Conservation (phyloP, 2,329 filamentous ascomycete genomes). For the Epichloe hybrida region DNA sequence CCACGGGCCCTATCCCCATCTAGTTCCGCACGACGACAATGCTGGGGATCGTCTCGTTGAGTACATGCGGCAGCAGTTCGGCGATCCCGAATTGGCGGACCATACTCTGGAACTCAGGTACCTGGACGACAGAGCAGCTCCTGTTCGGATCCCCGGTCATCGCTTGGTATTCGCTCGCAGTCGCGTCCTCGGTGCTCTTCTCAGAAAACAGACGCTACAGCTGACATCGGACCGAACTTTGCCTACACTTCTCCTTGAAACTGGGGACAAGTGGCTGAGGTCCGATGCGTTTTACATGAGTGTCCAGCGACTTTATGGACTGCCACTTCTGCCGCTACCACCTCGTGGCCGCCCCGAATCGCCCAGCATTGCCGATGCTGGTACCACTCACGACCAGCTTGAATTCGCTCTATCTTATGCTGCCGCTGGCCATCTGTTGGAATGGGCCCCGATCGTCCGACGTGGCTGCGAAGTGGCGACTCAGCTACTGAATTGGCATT, state of each 20-base stretch:
- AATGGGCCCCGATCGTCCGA: constrained; percentile 38
- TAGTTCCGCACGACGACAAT: constrained; percentile 16
- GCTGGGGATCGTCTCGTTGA: constrained; percentile 23
- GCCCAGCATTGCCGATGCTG: constrained; percentile 22
- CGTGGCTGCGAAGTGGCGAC: constrained; percentile 48
- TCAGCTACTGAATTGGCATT: constrained; percentile 47
- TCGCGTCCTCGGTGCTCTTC: constrained; percentile 14
- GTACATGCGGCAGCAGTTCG: constrained; percentile 26
- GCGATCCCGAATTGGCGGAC: constrained; percentile 23
- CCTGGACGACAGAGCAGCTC: constrained; percentile 22
- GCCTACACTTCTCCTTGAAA: constrained; percentile 27
- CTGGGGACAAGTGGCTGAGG: constrained; percentile 38
- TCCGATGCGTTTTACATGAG: constrained; percentile 43
- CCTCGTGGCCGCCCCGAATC: constrained; percentile 15
- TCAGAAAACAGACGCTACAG: constrained; percentile 18
- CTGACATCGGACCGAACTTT: constrained; percentile 13
- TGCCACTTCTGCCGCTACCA: constrained; percentile 30
- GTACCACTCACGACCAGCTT: constrained; percentile 30
- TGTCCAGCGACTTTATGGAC: constrained; percentile 44
- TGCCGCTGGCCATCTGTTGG: constrained; percentile 46
- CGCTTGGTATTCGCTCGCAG: constrained; percentile 43
- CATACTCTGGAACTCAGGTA: constrained; percentile 34
- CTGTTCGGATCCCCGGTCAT: constrained; percentile 37
- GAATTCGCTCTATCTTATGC: constrained; percentile 50
- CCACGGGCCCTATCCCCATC: constrained; percentile 14